Evolutionary conservation across 306 rosid genomes (phyloP), one percentile per base, ranked within the genome.

Genomic region (Clitoria ternatea): DNA sequence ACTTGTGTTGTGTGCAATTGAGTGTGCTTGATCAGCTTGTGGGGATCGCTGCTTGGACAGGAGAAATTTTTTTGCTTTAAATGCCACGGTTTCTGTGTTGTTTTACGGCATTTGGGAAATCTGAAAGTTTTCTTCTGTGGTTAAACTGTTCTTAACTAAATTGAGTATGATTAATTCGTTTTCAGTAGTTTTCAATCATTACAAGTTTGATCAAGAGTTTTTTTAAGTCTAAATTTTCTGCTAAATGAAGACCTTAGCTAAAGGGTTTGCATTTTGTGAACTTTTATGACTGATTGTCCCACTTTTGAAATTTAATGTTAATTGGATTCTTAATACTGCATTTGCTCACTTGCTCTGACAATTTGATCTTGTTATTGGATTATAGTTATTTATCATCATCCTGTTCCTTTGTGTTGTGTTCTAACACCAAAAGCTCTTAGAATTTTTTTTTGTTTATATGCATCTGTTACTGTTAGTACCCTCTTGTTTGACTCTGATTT

Each of bases 21-120:
- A 61, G 48, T 70, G 50, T 49, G 36, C 35, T 77, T 69, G 76
- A 78, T 78, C 39, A 57, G 69, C 22, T 12, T 62, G 24, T 15
- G 43, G n/a, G 64, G 70, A 65, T 72, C 64, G 42, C 19, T 43
- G 23, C 45, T 69, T 75, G 23, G 33, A 33, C 55, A 14, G 61
- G 26, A 44, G 47, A 36, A n/a, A n/a, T n/a, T n/a, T n/a, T n/a
- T n/a, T n/a, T n/a, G n/a, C 68, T 69, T 66, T 63, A 35, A 23
- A 14, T 32, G 57, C 13, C 65, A 14, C n/a, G 29, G 22, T 47
- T 29, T 64, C 11, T 45, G 14, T 30, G 59, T 26, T 61, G 40
- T 68, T 47, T 65, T 36, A 18, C n/a, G 49, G 54, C 36, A 55
- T 55, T 49, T 39, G 42, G 15, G 61, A 14, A 45, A 37, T 73